Conservation (phyloP, 2,329 filamentous ascomycete genomes). For the Apiospora arundinis region DNA sequence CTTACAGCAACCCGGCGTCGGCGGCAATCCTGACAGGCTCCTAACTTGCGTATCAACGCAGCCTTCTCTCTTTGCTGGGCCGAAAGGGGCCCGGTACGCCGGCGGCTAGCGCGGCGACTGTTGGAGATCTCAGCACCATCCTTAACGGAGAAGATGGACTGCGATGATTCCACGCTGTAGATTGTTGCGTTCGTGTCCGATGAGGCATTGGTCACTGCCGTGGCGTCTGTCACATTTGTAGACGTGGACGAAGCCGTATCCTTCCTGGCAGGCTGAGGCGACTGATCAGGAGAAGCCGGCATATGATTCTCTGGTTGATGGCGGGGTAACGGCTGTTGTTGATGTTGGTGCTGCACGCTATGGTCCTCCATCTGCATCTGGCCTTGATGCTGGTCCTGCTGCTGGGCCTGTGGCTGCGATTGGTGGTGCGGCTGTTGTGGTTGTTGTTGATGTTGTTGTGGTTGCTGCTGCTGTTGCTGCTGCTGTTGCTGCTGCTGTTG, state of each 20-base stretch:
- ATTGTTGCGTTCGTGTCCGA: constrained; percentile 56
- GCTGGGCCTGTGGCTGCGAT: constrained; percentile 21
- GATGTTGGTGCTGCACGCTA: constrained; percentile 28
- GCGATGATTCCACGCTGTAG: constrained; percentile 61
- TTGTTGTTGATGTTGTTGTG: not conserved
- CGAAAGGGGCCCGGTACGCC: constrained; percentile 65
- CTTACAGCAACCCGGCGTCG: constrained; percentile 57
- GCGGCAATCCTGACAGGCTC: constrained; percentile 62
- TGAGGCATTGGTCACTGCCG: constrained; percentile 43
- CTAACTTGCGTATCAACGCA: constrained; percentile 64
- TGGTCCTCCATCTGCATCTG: constrained; percentile 32
- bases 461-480: constrained; percentile 31
- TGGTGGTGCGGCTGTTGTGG: constrained; percentile 13
- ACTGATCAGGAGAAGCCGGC: constrained; percentile 33
- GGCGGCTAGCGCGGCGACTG: constrained; percentile 60
- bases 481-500: constrained; percentile 27
- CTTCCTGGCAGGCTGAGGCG: constrained; percentile 46
- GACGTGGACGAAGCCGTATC: constrained; percentile 61
- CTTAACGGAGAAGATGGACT: constrained; percentile 62
- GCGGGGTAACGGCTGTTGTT: constrained; percentile 29
- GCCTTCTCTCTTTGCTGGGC: constrained; percentile 65
- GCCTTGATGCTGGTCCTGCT: constrained; percentile 36
- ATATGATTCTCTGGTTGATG: constrained; percentile 30
- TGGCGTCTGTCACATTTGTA: constrained; percentile 54
- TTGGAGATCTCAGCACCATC: constrained; percentile 61